phyloP scores from a whole-genome alignment of 2,329 filamentous ascomycete species.

The Pestalotiopsis sp. region DNA sequence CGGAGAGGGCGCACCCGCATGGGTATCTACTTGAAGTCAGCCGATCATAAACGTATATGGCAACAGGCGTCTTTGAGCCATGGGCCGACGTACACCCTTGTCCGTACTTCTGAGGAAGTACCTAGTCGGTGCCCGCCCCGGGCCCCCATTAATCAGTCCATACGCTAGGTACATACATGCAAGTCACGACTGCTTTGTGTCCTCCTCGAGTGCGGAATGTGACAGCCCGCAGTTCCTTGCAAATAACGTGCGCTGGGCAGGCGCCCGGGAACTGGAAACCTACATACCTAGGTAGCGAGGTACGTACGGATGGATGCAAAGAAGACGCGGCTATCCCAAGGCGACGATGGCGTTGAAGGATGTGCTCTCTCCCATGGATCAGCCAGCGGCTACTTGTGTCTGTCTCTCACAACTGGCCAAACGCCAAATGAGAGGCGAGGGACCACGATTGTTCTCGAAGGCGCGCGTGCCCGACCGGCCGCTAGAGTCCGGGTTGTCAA shows the following conservation, averaged over 20 bases:
- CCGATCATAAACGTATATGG: not conserved
- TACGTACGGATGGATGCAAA: not conserved
- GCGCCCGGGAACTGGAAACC: not conserved
- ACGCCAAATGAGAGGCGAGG: not conserved
- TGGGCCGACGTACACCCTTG: conserved; percentile 8
- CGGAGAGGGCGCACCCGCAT: not conserved
- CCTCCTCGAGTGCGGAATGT: not conserved
- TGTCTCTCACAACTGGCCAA: not conserved
- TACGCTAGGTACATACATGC: not conserved
- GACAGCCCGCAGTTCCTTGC: not conserved
- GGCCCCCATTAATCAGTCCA: not conserved
- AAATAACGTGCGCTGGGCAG: not conserved
- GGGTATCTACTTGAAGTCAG: conserved; percentile 6
- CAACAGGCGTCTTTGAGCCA: not conserved
- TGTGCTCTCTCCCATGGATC: not conserved
- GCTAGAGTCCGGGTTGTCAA: not conserved
- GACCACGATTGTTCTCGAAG: conserved; percentile 8
- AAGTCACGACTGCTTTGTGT: not conserved
- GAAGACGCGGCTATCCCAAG: not conserved
- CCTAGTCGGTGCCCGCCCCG: not conserved
- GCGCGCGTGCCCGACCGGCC: not conserved
- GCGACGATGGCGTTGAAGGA: not conserved
- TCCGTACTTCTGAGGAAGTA: conserved; percentile 4
- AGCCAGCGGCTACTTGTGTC: not conserved
- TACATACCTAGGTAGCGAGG: not conserved